Evolutionary conservation across 2,329 filamentous ascomycete species (phyloP).

Genomic region (Botrytis pseudocinerea): DNA sequence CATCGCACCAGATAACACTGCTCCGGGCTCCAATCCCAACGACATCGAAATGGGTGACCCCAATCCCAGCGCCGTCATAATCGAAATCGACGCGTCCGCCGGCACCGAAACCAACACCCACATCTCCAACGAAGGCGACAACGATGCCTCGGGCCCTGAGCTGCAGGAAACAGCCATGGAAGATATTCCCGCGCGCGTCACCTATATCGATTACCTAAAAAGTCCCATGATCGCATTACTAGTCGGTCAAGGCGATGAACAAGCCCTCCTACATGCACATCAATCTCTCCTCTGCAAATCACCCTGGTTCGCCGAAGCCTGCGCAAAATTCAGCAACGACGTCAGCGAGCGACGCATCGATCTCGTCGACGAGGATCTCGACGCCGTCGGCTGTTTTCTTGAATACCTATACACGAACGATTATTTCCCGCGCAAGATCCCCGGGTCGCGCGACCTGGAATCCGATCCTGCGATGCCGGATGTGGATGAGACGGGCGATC

Average conservation of each 20-base stretch:
- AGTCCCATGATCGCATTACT: slow-evolving; percentile 69
- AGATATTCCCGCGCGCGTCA: slow-evolving; percentile 31
- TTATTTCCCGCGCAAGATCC: slow-evolving; percentile 74
- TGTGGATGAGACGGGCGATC: slow-evolving; percentile 75
- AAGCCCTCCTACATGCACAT: slow-evolving; percentile 73
- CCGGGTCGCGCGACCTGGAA: slow-evolving; percentile 67
- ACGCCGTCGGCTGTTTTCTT: slow-evolving; percentile 75
- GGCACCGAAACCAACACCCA: neutral
- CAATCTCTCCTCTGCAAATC: slow-evolving; percentile 73
- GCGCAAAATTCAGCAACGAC: slow-evolving; percentile 61
- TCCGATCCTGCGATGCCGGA: slow-evolving; percentile 62
- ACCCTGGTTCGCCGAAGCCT: slow-evolving; percentile 69
- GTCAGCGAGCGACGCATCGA: slow-evolving; percentile 67
- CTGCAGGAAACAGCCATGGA: slow-evolving; percentile 32
- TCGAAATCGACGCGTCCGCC: slow-evolving; percentile 34
- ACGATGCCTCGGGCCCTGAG: slow-evolving; percentile 17
- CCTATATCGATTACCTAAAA: slow-evolving; percentile 61
- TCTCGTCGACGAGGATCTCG: slow-evolving; percentile 66
- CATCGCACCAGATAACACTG: slow-evolving; percentile 26
- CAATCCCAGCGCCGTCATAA: slow-evolving; percentile 29
- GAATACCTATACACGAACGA: slow-evolving; percentile 84
- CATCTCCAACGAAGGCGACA: neutral
- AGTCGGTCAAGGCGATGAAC: slow-evolving; percentile 60
- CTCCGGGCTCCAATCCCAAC: slow-evolving; percentile 24
- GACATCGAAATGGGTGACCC: slow-evolving; percentile 38